Evolutionary conservation across 1,139 yeast genomes (phyloP).

Genomic region (Candida tunisiensis): DNA sequence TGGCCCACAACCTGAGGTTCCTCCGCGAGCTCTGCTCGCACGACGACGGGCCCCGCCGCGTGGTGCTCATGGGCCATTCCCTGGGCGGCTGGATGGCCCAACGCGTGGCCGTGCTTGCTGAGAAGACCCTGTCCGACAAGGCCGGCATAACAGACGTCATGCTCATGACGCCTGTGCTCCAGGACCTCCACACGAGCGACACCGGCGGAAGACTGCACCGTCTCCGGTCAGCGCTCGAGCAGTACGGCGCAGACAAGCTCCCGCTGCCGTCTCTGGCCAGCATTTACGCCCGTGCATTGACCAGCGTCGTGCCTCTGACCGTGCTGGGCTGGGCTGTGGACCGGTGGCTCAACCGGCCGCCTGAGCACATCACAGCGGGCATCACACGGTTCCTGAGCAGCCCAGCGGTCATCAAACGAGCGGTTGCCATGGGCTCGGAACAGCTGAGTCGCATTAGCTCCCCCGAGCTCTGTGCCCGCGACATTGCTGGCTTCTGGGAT

Average conservation of each 20-base stretch:
- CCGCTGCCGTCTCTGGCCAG: conserved; percentile 4
- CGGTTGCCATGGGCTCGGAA: conserved; percentile 37
- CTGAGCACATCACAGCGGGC: conserved; percentile 26
- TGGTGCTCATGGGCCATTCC: conserved; percentile 41
- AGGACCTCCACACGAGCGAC: conserved; percentile 33
- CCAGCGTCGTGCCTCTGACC: conserved; percentile 6
- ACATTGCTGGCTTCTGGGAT: conserved; percentile 34
- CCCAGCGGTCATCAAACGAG: conserved; percentile 29
- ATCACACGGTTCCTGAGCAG: conserved; percentile 27
- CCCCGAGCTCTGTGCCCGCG: conserved; percentile 15
- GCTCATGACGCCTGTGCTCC: conserved; percentile 45
- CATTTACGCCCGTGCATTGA: conserved; percentile 9
- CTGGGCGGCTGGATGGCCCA: conserved; percentile 44
- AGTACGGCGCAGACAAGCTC: conserved; percentile 2
- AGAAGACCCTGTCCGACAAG: conserved; percentile 5
- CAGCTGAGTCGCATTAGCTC: conserved; percentile 35
- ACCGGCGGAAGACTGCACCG: conserved; percentile 31
- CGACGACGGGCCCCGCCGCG: conserved; percentile 20
- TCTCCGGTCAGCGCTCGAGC: conserved; percentile 13
- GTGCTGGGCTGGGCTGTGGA: conserved; percentile 5
- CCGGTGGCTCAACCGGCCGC: conserved; percentile 5
- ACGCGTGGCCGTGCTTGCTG: conserved; percentile 22
- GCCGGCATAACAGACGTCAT: conserved; percentile 28
- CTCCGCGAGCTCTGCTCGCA: conserved; percentile 16
- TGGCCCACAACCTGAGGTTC: conserved; percentile 30